These are phyloP conservation scores for Debaryomyces prosopidis DNA, from an alignment of 805 yeast genomes.

Conservation along the genomic window DNA sequence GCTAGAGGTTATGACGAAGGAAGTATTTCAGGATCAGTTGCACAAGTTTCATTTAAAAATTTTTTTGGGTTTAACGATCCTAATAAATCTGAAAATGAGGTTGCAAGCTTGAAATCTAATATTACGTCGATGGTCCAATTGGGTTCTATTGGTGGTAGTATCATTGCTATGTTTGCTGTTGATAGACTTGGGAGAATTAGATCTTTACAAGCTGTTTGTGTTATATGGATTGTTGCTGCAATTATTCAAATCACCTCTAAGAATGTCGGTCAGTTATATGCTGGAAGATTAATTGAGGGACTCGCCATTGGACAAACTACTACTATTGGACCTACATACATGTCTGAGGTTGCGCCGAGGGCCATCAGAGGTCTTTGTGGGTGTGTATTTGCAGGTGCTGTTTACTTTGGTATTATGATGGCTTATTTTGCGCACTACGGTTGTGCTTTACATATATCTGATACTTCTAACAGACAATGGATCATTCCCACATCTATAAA, in stretches of 20 bases:
- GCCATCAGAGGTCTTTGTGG: constrained; percentile 52
- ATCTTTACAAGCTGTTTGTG: constrained; percentile 44
- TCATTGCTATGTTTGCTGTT: constrained; percentile 47
- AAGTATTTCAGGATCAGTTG: constrained; percentile 44
- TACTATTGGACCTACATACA: constrained; percentile 55
- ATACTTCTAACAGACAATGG: constrained; percentile 47
- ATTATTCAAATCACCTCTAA: constrained; percentile 49
- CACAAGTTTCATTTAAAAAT: constrained; percentile 42
- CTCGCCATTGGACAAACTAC: constrained; percentile 58
- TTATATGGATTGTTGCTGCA: constrained; percentile 46
- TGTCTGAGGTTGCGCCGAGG: constrained; percentile 55
- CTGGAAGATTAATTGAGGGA: constrained; percentile 58
- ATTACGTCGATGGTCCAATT: constrained; percentile 60
- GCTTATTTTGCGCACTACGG: constrained; percentile 55
- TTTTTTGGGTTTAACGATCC: constrained; percentile 47
- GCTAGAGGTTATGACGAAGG: constrained; percentile 65
- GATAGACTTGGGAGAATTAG: constrained; percentile 54
- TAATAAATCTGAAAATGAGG: constrained; percentile 26
- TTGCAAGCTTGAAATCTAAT: constrained; percentile 51
- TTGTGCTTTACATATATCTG: constrained; percentile 45
- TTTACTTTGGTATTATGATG: constrained; percentile 53
- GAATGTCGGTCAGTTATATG: constrained; percentile 51
- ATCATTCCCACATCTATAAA: constrained; percentile 52
- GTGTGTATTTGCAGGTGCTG: constrained; percentile 58
- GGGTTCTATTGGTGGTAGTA: constrained; percentile 55